Percentiles rank a stretch among this genome's conserved stretches.
phyloP scores from a whole-genome alignment of 768 basidiomycete genomes.

The Porpolomopsis calyptriformis region DNA sequence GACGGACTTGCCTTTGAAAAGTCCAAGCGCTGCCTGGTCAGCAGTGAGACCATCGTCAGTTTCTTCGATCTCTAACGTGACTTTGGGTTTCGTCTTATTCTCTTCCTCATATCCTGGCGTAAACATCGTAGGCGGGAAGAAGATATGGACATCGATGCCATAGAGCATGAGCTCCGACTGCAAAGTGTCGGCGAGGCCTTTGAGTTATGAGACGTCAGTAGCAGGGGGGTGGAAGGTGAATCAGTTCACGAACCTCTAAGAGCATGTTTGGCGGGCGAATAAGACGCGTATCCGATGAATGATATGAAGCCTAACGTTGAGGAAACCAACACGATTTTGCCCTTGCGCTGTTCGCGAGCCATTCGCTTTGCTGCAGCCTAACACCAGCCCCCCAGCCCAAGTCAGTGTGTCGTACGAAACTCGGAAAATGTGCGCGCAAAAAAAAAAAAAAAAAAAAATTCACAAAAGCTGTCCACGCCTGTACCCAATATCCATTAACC shows the following conservation, averaged over 20 bases:
- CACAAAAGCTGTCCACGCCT: constrained; percentile 47
- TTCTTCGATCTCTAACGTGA: constrained; percentile 62
- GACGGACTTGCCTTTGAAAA: constrained; percentile 37
- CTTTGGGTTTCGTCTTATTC: constrained; percentile 51
- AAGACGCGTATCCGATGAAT: constrained; percentile 29
- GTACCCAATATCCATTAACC: constrained; percentile 45
- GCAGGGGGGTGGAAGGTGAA: too few relatives aligned
- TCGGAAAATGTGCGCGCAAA: not conserved
- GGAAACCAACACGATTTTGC: constrained; percentile 56
- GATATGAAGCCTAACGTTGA: constrained; percentile 25
- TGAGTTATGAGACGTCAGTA: too few relatives aligned
- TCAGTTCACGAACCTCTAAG: constrained; percentile 57
- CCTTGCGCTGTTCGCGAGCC: constrained; percentile 34
- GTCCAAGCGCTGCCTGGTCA: constrained; percentile 36
- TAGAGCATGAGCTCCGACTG: constrained; percentile 59
- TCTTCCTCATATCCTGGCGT: constrained; percentile 56
- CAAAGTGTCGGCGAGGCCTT: constrained; percentile 64
- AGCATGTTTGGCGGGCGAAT: constrained; percentile 65
- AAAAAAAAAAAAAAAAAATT: constrained; percentile 8
- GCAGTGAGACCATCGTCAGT: constrained; percentile 44
- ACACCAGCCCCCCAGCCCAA: too few relatives aligned
- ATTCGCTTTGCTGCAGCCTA: constrained; percentile 50
- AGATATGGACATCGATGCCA: constrained; percentile 53
- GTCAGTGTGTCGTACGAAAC: too few relatives aligned
- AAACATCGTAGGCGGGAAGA: constrained; percentile 59